These are phyloP conservation scores for Celoporthe dispersa DNA, from an alignment of 2,329 filamentous ascomycete species.

Conservation along the genomic window DNA sequence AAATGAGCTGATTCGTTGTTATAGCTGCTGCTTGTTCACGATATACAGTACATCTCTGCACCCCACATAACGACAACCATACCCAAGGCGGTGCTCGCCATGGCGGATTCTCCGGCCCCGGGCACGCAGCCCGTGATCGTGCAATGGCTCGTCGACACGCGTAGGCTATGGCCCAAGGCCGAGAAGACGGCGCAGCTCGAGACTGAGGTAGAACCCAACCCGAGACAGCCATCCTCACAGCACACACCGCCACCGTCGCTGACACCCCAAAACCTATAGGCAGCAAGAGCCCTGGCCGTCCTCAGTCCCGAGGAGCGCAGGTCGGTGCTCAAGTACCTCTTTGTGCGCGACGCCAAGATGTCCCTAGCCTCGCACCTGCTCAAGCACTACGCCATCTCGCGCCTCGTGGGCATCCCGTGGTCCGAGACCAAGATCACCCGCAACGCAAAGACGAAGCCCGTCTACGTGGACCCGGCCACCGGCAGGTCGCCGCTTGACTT, in stretches of 20 bases:
- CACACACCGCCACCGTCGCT: neutral
- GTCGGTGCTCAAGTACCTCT: slow-evolving; percentile 64
- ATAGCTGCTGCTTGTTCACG: neutral
- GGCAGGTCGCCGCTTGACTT: slow-evolving; percentile 60
- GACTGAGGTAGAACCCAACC: slow-evolving; percentile 43
- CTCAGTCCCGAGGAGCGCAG: slow-evolving; percentile 60
- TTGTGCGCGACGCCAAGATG: slow-evolving; percentile 75
- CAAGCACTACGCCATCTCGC: slow-evolving; percentile 71
- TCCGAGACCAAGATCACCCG: slow-evolving; percentile 58
- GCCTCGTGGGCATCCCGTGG: slow-evolving; percentile 65
- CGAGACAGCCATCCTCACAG: slow-evolving; percentile 19
- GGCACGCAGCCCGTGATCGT: slow-evolving; percentile 46
- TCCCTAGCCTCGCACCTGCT: slow-evolving; percentile 72
- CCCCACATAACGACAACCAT: neutral
- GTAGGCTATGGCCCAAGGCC: slow-evolving; percentile 59
- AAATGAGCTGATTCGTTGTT: neutral
- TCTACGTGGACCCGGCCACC: slow-evolving; percentile 54
- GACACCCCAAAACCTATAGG: slow-evolving; percentile 42
- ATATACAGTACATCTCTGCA: neutral
- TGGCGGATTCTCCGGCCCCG: slow-evolving; percentile 28
- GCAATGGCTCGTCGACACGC: slow-evolving; percentile 67
- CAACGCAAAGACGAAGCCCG: slow-evolving; percentile 58
- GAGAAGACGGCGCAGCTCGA: slow-evolving; percentile 53
- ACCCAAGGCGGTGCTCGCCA: slow-evolving; percentile 6
- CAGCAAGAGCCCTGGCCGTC: slow-evolving; percentile 57